Evolutionary conservation across 2,329 filamentous ascomycete species (phyloP).

Genomic region (Madurella mycetomatis): DNA sequence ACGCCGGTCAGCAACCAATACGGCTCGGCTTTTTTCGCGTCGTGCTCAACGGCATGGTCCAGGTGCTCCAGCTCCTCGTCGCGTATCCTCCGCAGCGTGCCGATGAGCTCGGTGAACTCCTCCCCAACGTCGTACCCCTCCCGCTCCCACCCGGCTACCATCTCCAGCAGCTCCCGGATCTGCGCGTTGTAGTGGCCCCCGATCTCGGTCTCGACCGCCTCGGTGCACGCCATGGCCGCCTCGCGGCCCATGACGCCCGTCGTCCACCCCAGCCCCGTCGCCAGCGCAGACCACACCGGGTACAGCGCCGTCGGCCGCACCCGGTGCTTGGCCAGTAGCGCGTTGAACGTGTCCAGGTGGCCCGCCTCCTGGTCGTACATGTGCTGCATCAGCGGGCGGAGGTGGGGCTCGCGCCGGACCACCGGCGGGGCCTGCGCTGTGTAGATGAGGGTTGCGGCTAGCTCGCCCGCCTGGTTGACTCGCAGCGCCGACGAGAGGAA

Average conservation of each 20-base stretch:
- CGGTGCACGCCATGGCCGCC: constrained; percentile 97
- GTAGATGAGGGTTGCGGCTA: constrained; percentile 96
- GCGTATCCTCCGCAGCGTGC: constrained; percentile 73
- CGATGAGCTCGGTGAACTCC: constrained; percentile 69
- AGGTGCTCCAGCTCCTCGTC: constrained; percentile 97
- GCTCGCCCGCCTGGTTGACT: constrained; percentile 95
- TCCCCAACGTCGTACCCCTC: constrained; percentile 75
- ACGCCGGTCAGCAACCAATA: constrained; percentile 84
- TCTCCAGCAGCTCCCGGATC: constrained; percentile 74
- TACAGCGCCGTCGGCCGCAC: constrained; percentile 91
- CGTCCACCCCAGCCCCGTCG: constrained; percentile 79
- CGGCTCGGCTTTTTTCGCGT: constrained; percentile 82
- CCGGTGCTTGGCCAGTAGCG: constrained; percentile 76
- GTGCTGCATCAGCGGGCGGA: constrained; percentile 87
- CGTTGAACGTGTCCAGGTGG: constrained; percentile 83
- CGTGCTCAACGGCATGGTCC: constrained; percentile 90
- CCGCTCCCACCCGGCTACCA: constrained; percentile 70
- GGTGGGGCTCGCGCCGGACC: constrained; percentile 73
- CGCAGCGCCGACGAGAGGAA: constrained; percentile 58
- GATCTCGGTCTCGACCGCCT: constrained; percentile 98
- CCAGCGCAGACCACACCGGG: constrained; percentile 78
- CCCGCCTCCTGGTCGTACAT: constrained; percentile 97
- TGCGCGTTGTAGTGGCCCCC: constrained; percentile 94
- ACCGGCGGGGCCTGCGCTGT: constrained; percentile 81
- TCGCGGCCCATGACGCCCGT: constrained; percentile 87